Base-by-base conservation (phyloP, 805 yeast genomes). In the Saccharomycopsis babjevae region DNA sequence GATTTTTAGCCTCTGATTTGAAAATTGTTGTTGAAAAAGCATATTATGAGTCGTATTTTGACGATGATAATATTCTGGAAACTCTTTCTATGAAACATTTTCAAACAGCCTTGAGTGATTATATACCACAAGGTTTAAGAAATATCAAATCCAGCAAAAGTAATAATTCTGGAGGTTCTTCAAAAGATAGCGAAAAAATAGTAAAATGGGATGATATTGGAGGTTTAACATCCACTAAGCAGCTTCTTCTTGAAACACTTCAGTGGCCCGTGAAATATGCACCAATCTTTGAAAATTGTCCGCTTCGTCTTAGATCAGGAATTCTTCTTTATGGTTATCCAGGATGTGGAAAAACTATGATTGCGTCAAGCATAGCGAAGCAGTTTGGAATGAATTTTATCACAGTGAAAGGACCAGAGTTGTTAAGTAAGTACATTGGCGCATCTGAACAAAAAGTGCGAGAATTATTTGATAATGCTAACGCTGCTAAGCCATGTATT, bases 181-280 rank as follows among this genome's bases (percentile, higher is more conserved):
- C 52, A 25, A 20, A 11, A 13, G 52, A 46, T 22, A 13, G 28
- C 16, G 3, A 20, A 22, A 46, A 46, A 22, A 10, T 46, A 22
- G 82, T 84, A 0, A 79, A 80, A 55, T 93, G 99, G 99, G 67
- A 77, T 1, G 96, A 91, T 66, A 89, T 93, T 65, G 99, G 98
- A 6, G 99, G 97, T 0, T 75, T 93, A 59, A 74, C 74, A 20
- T 86, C 83, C 16, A 94, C 96, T 1, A 93, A 93, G 68, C 76
- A 80, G 10, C 76, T 89, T 0, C 73, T 93, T 10, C 71, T 90
- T 58, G 98, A 93, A 69, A 94, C 98, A 0, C 74, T 93, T 39
- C 98, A 94, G 69, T 93, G 97, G 97, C 99, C 99, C 1, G 89
- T 96, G 1, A 90, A 86, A 68, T 93, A 93, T 69, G 96, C 97